phyloP scores from a whole-genome alignment of 305 asterid species.

The Fraxinus nigra region DNA sequence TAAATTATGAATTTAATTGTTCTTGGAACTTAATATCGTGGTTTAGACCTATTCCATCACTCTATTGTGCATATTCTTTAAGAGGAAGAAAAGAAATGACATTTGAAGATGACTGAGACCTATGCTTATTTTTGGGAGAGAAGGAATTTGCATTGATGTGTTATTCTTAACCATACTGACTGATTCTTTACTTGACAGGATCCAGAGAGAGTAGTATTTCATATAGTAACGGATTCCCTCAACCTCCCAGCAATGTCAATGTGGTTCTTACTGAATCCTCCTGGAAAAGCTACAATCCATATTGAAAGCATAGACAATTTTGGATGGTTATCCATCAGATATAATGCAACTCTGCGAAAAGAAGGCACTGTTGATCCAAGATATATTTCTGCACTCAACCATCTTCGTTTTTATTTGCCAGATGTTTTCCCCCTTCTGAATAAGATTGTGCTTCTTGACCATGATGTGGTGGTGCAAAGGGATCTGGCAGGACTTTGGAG shows the following conservation, averaged over 20 bases:
- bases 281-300: constrained; percentile 59
- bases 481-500: constrained; percentile 74
- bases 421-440: constrained; percentile 64
- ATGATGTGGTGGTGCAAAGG: constrained; percentile 80
- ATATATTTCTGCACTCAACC: constrained; percentile 64
- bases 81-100: not conserved
- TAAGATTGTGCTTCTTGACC: constrained; percentile 79
- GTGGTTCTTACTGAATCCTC: constrained; percentile 89
- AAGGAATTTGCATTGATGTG: not conserved
- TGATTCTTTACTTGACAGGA: constrained; percentile 45
- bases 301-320: constrained; percentile 61
- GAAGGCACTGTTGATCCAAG: constrained; percentile 59
- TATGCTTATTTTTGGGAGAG: not conserved
- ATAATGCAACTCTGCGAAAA: constrained; percentile 41
- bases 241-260: constrained; percentile 73
- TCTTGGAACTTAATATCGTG: not conserved
- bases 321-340: constrained; percentile 55
- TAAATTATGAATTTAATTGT: not conserved
- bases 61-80: not conserved
- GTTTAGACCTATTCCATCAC: not conserved
- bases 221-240: constrained; percentile 69
- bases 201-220: constrained; percentile 67
- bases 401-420: constrained; percentile 76
- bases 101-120: not conserved
- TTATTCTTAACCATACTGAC: constrained; percentile 10